These are phyloP conservation scores for Fusarium floridanum DNA, from an alignment of 2,329 filamentous ascomycete species.

Conservation along the genomic window DNA sequence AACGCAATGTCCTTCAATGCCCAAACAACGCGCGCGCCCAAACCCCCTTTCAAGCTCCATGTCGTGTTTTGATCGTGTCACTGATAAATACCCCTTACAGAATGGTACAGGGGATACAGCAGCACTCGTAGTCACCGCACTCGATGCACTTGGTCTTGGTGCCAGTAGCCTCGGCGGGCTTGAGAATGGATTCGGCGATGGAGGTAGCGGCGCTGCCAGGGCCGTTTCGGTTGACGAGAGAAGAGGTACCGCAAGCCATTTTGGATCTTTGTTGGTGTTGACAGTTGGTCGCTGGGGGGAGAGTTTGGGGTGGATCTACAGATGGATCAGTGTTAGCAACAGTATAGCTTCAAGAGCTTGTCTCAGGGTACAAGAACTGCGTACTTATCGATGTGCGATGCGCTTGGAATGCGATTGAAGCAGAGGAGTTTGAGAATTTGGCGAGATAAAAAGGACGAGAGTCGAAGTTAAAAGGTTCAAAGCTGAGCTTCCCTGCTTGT, in stretches of 20 bases:
- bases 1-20: conserved; percentile 11
- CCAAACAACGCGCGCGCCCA: conserved; percentile 13
- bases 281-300: neutral
- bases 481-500: conserved; percentile 8
- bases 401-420: neutral
- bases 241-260: conserved; percentile 45
- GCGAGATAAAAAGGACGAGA: conserved; percentile 2
- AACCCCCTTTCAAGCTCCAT: neutral
- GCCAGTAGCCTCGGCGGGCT: conserved; percentile 61
- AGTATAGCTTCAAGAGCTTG: neutral
- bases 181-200: conserved; percentile 64
- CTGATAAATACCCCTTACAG: conserved; percentile 52
- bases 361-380: neutral
- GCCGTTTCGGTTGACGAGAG: conserved; percentile 54
- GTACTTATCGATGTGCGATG: conserved; percentile 10
- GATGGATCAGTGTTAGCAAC: conserved; percentile 12
- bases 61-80: neutral
- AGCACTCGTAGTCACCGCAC: conserved; percentile 58
- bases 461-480: conserved; percentile 18
- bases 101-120: conserved; percentile 67
- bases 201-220: conserved; percentile 63
- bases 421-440: neutral
- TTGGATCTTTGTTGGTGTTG: conserved; percentile 8
- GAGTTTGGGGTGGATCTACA: conserved; percentile 11
- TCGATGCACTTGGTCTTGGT: conserved; percentile 48